A percentile compares a stretch with the other conserved stretches of the same genome.
These are phyloP conservation scores for Carex cristatella DNA, from an alignment of 176 grass and related monocot genomes.

Conservation along the genomic window DNA sequence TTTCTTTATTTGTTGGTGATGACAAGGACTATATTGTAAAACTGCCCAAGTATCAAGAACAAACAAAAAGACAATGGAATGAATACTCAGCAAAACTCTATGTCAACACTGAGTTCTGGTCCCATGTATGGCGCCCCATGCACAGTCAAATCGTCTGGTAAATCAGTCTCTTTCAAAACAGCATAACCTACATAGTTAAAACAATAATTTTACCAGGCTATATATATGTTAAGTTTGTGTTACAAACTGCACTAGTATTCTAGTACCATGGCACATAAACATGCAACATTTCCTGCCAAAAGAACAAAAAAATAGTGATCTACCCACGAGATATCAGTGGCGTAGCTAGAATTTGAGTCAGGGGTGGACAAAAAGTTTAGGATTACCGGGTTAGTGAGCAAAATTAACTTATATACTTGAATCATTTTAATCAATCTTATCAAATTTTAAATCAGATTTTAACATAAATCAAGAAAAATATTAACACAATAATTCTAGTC, in stretches of 20 bases:
- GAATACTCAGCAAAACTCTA: constrained; percentile 30
- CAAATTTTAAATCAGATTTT: too few relatives aligned
- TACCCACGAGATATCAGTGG: background rate
- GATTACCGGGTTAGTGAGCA: too few relatives aligned
- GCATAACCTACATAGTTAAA: constrained; percentile 41
- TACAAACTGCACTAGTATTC: background rate
- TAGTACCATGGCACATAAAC: background rate
- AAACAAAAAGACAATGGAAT: background rate
- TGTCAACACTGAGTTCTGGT: constrained; percentile 44
- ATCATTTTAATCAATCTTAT: too few relatives aligned
- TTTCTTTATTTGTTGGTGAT: constrained; percentile 1
- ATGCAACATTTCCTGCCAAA: background rate
- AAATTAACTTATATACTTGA: too few relatives aligned
- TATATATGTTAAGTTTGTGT: background rate
- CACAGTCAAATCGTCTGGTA: constrained; percentile 52
- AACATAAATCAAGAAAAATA: too few relatives aligned
- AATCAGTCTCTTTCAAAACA: constrained; percentile 40
- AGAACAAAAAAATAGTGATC: background rate
- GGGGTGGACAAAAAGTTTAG: too few relatives aligned
- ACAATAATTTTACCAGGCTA: background rate
- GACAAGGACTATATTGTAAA: constrained; percentile 15
- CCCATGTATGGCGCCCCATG: constrained; percentile 57
- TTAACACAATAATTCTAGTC: too few relatives aligned
- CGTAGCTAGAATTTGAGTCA: too few relatives aligned
- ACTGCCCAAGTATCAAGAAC: constrained; percentile 9